phyloP scores from a whole-genome alignment of 2,329 filamentous ascomycete genomes.

The Ophiosphaerella narmari region DNA sequence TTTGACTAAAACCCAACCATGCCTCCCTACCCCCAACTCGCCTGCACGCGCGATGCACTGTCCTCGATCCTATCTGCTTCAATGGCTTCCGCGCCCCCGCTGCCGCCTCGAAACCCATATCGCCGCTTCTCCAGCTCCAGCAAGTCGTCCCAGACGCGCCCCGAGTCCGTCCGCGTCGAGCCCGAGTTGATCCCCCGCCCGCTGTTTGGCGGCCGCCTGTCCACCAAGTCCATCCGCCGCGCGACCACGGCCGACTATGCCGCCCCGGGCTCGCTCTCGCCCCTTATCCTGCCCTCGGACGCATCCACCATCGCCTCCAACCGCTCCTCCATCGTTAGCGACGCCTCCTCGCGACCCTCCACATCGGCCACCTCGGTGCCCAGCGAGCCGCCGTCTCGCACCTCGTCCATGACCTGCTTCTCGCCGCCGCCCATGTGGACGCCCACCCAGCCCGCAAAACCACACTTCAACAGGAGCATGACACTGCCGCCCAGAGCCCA shows the following conservation, averaged over 20 bases:
- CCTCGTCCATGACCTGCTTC: constrained; percentile 13
- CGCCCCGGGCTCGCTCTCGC: constrained; percentile 10
- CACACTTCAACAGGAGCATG: constrained; percentile 5
- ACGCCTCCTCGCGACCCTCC: constrained; percentile 15
- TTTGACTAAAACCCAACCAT: constrained; percentile 8
- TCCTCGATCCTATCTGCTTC: constrained; percentile 14
- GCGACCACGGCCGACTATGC: constrained; percentile 23
- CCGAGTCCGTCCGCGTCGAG: constrained; percentile 10
- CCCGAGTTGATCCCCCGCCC: constrained; percentile 29
- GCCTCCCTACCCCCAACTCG: constrained; percentile 19
- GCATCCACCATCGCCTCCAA: constrained; percentile 19
- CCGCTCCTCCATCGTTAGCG: constrained; percentile 17
- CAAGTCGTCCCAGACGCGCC: constrained; percentile 16
- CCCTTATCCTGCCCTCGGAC: constrained; percentile 13
- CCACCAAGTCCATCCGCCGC: constrained; percentile 24
- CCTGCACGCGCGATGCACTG: constrained; percentile 17
- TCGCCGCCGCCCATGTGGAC: constrained; percentile 14
- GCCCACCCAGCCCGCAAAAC: constrained; percentile 5
- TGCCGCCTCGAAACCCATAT: constrained; percentile 19
- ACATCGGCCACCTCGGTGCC: constrained; percentile 23
- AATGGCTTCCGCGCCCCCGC: constrained; percentile 21
- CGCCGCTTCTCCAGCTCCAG: constrained; percentile 17
- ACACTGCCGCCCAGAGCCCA: neutral
- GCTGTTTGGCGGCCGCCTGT: constrained; percentile 28
- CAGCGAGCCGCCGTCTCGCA: constrained; percentile 14